phyloP scores from a whole-genome alignment of 495 filamentous ascomycete genomes.

The Hypoxylon crocopeplum region DNA sequence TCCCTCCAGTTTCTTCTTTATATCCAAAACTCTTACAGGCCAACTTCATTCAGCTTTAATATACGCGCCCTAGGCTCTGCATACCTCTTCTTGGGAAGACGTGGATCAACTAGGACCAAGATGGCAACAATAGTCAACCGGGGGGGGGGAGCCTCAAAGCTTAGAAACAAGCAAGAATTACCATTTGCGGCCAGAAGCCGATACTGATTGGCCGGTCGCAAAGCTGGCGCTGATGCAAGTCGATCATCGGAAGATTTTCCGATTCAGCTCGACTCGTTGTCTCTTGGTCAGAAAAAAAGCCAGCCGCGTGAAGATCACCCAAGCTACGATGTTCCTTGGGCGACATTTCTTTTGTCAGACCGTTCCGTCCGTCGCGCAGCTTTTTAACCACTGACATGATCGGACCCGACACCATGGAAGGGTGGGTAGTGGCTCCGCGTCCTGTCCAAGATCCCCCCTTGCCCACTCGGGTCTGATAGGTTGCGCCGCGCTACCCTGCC shows the following conservation, averaged over 20 bases:
- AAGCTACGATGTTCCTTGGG: slow-evolving; percentile 28
- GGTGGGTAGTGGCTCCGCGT: slow-evolving; percentile 13
- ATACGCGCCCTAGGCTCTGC: neutral
- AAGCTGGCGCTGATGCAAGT: slow-evolving; percentile 39
- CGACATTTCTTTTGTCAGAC: slow-evolving; percentile 22
- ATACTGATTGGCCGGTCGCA: slow-evolving; percentile 39
- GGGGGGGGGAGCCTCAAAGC: slow-evolving; percentile 1
- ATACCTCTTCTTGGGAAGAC: slow-evolving; percentile 5
- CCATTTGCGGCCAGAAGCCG: slow-evolving; percentile 34
- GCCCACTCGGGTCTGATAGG: slow-evolving; percentile 17
- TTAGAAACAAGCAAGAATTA: slow-evolving; percentile 16
- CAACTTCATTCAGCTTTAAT: slow-evolving; percentile 4
- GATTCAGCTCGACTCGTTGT: slow-evolving; percentile 24
- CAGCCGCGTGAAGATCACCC: slow-evolving; percentile 19
- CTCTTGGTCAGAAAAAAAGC: slow-evolving; percentile 6
- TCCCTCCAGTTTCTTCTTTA: neutral
- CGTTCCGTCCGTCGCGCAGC: too few species aligned
- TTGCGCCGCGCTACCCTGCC: slow-evolving; percentile 1
- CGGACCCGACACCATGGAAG: slow-evolving; percentile 42
- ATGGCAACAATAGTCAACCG: slow-evolving; percentile 3
- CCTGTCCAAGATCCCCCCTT: slow-evolving; percentile 6
- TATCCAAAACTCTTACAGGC: neutral
- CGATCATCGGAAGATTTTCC: slow-evolving; percentile 33
- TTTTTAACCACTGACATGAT: slow-evolving; percentile 32
- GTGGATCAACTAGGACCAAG: slow-evolving; percentile 6